Base-by-base conservation (phyloP, 2,329 filamentous ascomycete genomes). In the Cercospora zeina region DNA sequence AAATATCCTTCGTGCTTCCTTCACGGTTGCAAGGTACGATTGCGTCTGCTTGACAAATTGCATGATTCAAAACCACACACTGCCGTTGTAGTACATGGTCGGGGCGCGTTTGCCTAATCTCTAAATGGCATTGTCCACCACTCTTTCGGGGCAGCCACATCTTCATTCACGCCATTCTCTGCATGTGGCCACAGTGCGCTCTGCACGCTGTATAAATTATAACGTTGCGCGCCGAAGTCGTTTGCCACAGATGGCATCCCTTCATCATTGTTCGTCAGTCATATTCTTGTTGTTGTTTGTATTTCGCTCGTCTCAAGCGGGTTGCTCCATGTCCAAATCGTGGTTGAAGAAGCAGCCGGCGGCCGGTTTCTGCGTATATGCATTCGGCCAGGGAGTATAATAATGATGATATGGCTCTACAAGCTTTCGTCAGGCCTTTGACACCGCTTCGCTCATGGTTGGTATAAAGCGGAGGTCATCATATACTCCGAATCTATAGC, bases 381-480 rank as follows among this genome's bases (percentile, higher is more conserved):
- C 65, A 39, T 54, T 58, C 9, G 67, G 66, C 67, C 67, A 68
- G 2, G 67, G 65, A 37, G 54, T 61, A 39, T 67, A 67, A 13
- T 59, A 53, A 39, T 54, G 34, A 31, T 50, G 31, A 19, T 59
- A 19, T 21, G 31, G 42, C 50, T 60, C 62, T 67, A 56, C 62
- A 61, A 59, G 31, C 39, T 47, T 33, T 49, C 45, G 59, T 67
- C 62, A 64, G 64, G 58, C 27, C 51, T 37, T 21, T 39, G 21
- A 47, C 49, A 16, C 51, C 42, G 21, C 53, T 24, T 51, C 24
- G 47, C 24, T 65, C 60, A 64, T 51, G 67, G 61, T 56, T 67
- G 64, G 56, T 65, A 66, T 58, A 66, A 69, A 19, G 66, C 66
- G 14, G 61, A 65, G 19, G 68, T 69, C 68, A 69, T 69, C 14